Base-by-base conservation (phyloP, 140 eudicot genomes). In the Oenanthe javanica region DNA sequence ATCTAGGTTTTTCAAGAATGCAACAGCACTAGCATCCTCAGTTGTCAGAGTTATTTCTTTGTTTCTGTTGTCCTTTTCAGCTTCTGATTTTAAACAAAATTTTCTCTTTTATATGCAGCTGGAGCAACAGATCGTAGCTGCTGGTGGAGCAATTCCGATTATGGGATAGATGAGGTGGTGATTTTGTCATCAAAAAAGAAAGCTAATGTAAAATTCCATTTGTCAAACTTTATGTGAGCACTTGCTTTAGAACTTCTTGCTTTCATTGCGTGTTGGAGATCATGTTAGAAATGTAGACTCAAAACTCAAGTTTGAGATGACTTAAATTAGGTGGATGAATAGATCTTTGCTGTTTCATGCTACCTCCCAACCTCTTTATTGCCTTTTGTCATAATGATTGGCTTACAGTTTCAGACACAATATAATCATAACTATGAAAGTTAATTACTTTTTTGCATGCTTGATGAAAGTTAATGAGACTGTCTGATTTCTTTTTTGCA, bases 41-140 rank as follows among this genome's bases (percentile, higher is more conserved):
- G 31, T 43, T 36, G 19, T 72, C n/a, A 1, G 46, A 67, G 45
- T 72, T 70, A 40, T 72, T 42, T 72, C 27, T 19, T 42, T 72
- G 0, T 16, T 42, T 0, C 1, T 16, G 77, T 15, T 40, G 25
- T 40, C 52, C 18, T 72, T 72, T 19, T 72, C 5, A 18, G 76
- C 31, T 38, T 19, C 54, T 10, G 49, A 21, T 38, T 72, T 45
- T 72, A 45, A 43, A 42, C 23, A 40, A 36, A 36, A 36, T 36
- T 36, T 36, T 36, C 2, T 36, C 4, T 49, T 45, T 46, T 8
- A n/a, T 67, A 46, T 74, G 19, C 51, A 74, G 78, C 40, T 74
- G 78, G 78, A 74, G 78, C 57, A 74, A 74, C 78, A 74, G 50
- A 74, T 74, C 0, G 21, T 74, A 47, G 77, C 51, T 73, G 77